Evolutionary conservation across 2,329 filamentous ascomycete genomes (phyloP), one percentile per base, ranked within the genome.

Genomic region (Beauveria brongniartii): DNA sequence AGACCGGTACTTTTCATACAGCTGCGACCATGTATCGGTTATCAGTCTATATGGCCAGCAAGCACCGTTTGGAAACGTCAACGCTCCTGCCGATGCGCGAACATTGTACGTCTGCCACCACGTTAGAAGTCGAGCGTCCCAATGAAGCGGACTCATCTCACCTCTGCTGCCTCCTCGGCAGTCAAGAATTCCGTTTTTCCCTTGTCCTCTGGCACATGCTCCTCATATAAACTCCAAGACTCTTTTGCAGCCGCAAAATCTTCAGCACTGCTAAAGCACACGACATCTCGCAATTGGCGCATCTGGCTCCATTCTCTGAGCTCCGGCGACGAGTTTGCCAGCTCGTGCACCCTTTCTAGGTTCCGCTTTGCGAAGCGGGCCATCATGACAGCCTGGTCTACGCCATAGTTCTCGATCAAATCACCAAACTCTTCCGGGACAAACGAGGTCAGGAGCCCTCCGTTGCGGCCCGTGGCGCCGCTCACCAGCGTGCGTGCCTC

Each of bases 21-120:
- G 69, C 5, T 66, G 62, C 8, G 69, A 63, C 62, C 73, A 74
- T 18, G 74, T 61, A 2, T 67, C 69, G 5, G 70, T 72, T 4
- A 77, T 69, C 18, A 79, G 69, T 10, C 72, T 62, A 61, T 75
- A 78, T 1, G 76, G 73, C 70, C 71, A 77, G 1, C 77, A 65
- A 5, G 73, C 72, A 2, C 73, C 77, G 2, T 74, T 73, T 8
- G 61, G 59, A 9, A 59, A 64, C 4, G 58, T 53, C 5, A 64
- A 26, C 0, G 59, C 62, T 20, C 57, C 62, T 8, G 60, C 58
- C 2, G 47, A 14, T 63, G 63, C 34, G 68, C 66, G 10, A 65
- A 67, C 26, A 65, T 64, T 18, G 69, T 72, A 5, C 68, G 68
- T 8, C 63, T 64, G n/a, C 2, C 44, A 48, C 16, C 2, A 41